Evolutionary conservation across 2,329 filamentous ascomycete species (phyloP).

Genomic region (Grosmannia serpens): DNA sequence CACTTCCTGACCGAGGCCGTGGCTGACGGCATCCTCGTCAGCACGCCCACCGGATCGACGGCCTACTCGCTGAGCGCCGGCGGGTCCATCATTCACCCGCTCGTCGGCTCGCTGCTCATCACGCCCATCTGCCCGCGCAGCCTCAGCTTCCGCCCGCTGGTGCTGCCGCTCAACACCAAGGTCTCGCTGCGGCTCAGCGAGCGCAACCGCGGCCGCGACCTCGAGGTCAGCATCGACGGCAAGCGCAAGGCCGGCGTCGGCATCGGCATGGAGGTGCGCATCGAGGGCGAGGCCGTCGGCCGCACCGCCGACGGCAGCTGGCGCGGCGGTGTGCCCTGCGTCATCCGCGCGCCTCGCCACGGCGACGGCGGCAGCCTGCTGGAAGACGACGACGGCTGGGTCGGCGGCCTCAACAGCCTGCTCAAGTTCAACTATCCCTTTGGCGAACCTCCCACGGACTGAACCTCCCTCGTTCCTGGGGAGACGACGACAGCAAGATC

Average conservation of each 20-base stretch:
- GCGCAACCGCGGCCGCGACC: constrained; percentile 63
- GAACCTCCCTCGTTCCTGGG: neutral
- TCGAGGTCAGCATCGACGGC: constrained; percentile 72
- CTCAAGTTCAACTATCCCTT: constrained; percentile 98
- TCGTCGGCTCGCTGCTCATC: constrained; percentile 77
- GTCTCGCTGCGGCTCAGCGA: constrained; percentile 73
- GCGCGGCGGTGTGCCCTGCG: constrained; percentile 80
- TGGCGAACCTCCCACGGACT: constrained; percentile 44
- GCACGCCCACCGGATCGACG: constrained; percentile 87
- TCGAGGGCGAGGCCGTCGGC: constrained; percentile 74
- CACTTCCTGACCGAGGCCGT: constrained; percentile 88
- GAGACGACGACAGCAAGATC: neutral
- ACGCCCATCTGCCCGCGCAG: constrained; percentile 92
- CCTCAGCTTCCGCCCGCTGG: constrained; percentile 81
- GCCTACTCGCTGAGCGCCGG: constrained; percentile 91
- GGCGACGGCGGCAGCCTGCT: constrained; percentile 27
- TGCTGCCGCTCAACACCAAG: constrained; percentile 75
- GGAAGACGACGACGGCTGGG: constrained; percentile 84
- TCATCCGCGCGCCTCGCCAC: constrained; percentile 54
- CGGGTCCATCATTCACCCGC: constrained; percentile 85
- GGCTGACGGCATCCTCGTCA: constrained; percentile 88
- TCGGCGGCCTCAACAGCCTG: constrained; percentile 82
- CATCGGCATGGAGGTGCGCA: constrained; percentile 73
- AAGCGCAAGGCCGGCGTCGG: constrained; percentile 55
- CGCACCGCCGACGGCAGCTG: constrained; percentile 32